A percentile compares a stretch with the other conserved stretches of the same genome.
These are phyloP conservation scores for Pleurotus tuber-regium DNA, from an alignment of 768 basidiomycete genomes.

Conservation along the genomic window DNA sequence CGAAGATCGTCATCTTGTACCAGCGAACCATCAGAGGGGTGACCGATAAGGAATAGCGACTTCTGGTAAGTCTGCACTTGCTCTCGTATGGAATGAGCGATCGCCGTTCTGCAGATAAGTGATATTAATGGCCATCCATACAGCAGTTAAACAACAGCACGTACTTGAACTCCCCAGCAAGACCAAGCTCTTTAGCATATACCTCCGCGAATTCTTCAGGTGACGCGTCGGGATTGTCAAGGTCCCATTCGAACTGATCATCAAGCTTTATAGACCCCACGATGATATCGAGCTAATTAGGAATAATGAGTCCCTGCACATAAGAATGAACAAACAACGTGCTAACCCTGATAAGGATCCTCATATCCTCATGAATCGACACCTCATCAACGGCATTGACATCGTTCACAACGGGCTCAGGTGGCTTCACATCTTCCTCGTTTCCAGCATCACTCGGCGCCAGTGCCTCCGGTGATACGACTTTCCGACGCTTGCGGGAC, in stretches of 20 bases:
- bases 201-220: constrained; percentile 93
- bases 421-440: constrained; percentile 31
- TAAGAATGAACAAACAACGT: constrained; percentile 10
- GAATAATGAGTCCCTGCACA: neutral
- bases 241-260: constrained; percentile 98
- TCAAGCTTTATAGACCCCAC: constrained; percentile 90
- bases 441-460: constrained; percentile 16
- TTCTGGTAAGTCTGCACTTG: constrained; percentile 92
- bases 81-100: constrained; percentile 94
- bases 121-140: neutral
- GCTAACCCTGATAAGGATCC: constrained; percentile 87
- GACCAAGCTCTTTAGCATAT: constrained; percentile 82
- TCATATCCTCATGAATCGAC: constrained; percentile 77
- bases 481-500: constrained; percentile 42
- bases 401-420: constrained; percentile 52
- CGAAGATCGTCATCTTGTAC: constrained; percentile 91
- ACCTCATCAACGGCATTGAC: constrained; percentile 67
- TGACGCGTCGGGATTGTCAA: constrained; percentile 73
- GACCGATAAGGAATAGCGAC: constrained; percentile 86
- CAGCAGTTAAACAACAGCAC: constrained; percentile 22
- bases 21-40: constrained; percentile 74
- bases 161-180: constrained; percentile 91
- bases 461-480: constrained; percentile 21
- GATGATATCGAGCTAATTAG: constrained; percentile 84
- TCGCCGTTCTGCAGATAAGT: constrained; percentile 67